phyloP scores from a whole-genome alignment of 768 basidiomycete species.

The Phylloporus arenicola region DNA sequence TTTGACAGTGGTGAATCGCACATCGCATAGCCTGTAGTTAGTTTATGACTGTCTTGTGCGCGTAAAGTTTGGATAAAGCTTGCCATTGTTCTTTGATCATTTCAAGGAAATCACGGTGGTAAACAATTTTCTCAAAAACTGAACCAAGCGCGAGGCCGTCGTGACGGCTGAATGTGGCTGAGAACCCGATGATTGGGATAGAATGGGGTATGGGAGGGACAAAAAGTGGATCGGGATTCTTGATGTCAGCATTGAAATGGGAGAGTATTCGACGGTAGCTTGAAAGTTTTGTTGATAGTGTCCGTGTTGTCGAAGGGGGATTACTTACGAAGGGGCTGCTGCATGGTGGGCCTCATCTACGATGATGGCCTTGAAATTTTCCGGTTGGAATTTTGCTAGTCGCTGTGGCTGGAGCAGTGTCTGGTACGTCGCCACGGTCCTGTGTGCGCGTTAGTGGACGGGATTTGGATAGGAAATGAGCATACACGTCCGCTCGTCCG shows the following conservation, averaged over 20 bases:
- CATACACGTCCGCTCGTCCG: slow-evolving; percentile 78
- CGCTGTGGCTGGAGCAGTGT: slow-evolving; percentile 63
- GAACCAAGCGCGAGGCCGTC: slow-evolving; percentile 86
- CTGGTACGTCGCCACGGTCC: slow-evolving; percentile 88
- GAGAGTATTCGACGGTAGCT: slow-evolving; percentile 84
- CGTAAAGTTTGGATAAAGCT: slow-evolving; percentile 1
- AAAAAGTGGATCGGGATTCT: slow-evolving; percentile 44
- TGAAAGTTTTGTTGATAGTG: slow-evolving; percentile 5
- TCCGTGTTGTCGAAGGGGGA: not conserved
- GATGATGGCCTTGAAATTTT: slow-evolving; percentile 65
- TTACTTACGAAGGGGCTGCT: slow-evolving; percentile 78
- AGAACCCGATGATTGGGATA: slow-evolving; percentile 89
- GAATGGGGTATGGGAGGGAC: slow-evolving; percentile 37
- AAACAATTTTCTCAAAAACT: slow-evolving; percentile 88
- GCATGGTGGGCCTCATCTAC: slow-evolving; percentile 96
- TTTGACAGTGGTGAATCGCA: slow-evolving; percentile 79
- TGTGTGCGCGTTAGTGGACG: slow-evolving; percentile 23
- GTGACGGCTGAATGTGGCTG: slow-evolving; percentile 90
- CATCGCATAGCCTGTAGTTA: slow-evolving; percentile 65
- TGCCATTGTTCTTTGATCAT: slow-evolving; percentile 94
- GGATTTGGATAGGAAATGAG: not conserved
- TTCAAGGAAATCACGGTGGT: slow-evolving; percentile 82
- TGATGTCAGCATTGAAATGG: slow-evolving; percentile 67
- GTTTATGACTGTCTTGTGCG: not conserved
- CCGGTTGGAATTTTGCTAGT: slow-evolving; percentile 70